Conservation (phyloP, 192 early-diverging fungal species). For the Funneliformis mosseae region DNA sequence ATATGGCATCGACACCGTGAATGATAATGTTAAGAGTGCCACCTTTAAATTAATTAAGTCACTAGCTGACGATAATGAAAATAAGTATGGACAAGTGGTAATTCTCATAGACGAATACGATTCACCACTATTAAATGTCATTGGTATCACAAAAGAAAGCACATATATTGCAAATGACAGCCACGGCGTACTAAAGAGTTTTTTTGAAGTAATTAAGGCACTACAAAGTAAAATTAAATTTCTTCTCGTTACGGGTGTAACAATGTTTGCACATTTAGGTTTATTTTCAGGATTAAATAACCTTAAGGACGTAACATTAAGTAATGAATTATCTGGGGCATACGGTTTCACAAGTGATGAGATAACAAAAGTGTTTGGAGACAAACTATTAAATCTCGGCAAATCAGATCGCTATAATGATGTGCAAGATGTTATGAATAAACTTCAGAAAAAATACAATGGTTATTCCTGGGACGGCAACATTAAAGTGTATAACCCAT, state of each 20-base stretch:
- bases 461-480: background rate
- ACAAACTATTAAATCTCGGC: too few relatives aligned
- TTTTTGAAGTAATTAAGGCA: background rate
- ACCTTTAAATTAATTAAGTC: background rate
- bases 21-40: background rate
- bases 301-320: background rate
- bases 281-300: background rate
- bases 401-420: too few relatives aligned
- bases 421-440: too few relatives aligned
- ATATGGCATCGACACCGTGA: background rate
- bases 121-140: background rate
- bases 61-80: background rate
- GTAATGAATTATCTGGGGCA: background rate
- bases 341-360: background rate
- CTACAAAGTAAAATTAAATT: background rate
- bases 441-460: too few relatives aligned
- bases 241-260: background rate
- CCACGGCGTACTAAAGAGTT: background rate
- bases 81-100: background rate
- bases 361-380: background rate
- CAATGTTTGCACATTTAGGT: background rate
- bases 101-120: constrained; percentile 1
- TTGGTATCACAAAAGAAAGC: background rate
- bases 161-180: background rate
- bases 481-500: background rate